Base-by-base conservation (phyloP, 495 filamentous ascomycete species). In the Penicillium cosmopolitanum region DNA sequence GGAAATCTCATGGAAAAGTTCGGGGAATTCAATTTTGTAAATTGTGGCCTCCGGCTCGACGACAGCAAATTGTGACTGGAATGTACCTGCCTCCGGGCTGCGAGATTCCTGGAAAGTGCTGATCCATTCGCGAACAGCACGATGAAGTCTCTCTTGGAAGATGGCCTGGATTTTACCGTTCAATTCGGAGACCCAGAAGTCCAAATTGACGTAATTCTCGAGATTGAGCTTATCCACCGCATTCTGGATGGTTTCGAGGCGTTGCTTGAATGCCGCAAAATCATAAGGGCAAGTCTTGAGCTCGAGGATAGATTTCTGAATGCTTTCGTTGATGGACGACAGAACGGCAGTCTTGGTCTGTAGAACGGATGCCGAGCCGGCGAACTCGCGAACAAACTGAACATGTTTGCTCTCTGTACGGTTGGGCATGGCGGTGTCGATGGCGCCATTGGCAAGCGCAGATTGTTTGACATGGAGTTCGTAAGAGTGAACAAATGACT, bases 401-500 rank as follows among this genome's bases (percentile, higher is more conserved):
- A 97, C 91, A 74, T 98, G 95, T 71, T 91, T 92, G 74, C 91
- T 97, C 70, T 96, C 92, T 35, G 84, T 83, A 50, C 85, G 77
- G 57, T 84, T 81, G 60, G 77, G 66, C 62, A 82, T 71, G 2
- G 81, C 64, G 56, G 84, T 78, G 46, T 90, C 88, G 50, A 89
- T 77, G 23, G 82, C 71, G 36, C 86, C 87, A 50, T 78, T 78
- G n/a, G 73, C 67, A 53, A 80, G 77, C n/a, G 80, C 75, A 34
- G 86, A 80, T 63, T 91, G 88, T 64, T 94, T 89, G 53, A 93
- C 82, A 64, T 94, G 91, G 16, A 97, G 78, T 69, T 98, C 95
- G 70, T 97, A 98, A 8, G 92, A 92, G 66, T 97, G 92, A 34
- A 98, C 90, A 69, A 98, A 97, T 0, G 95, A 94, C 69, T 98